Evolutionary conservation across 768 basidiomycete genomes (phyloP).

Genomic region (Mycena leptocephala): DNA sequence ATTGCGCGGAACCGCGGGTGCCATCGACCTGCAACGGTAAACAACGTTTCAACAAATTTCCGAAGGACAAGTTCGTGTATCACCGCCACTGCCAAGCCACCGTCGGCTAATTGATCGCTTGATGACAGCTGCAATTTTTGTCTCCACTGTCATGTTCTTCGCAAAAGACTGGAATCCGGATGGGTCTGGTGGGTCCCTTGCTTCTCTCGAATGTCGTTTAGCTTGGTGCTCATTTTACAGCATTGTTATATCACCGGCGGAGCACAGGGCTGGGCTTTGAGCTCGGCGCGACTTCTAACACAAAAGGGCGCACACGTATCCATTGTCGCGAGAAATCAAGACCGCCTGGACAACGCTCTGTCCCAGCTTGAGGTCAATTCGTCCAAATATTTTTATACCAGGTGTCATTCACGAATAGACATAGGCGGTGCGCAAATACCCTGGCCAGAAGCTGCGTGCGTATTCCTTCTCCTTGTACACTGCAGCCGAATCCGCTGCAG

Average conservation of each 20-base stretch:
- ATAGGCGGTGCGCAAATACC: slow-evolving; percentile 55
- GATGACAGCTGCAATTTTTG: no score
- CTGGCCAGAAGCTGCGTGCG: slow-evolving; percentile 60
- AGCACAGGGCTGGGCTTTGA: slow-evolving; percentile 86
- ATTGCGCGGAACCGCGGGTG: no score
- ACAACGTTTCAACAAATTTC: no score
- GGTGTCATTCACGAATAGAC: slow-evolving; percentile 46
- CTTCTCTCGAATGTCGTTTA: background rate
- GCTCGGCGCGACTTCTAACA: slow-evolving; percentile 76
- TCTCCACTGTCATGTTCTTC: slow-evolving; percentile 49
- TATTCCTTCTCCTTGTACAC: slow-evolving; percentile 80
- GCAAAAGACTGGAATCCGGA: slow-evolving; percentile 66
- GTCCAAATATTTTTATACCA: no score
- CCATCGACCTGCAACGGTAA: no score
- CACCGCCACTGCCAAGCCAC: no score
- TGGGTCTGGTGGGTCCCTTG: slow-evolving; percentile 54
- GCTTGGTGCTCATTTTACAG: slow-evolving; percentile 54
- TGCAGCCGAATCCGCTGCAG: slow-evolving; percentile 68
- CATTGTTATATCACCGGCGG: slow-evolving; percentile 92
- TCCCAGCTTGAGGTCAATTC: slow-evolving; percentile 73
- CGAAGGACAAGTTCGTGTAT: no score
- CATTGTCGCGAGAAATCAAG: slow-evolving; percentile 85
- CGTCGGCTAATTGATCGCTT: no score
- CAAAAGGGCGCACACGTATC: slow-evolving; percentile 86
- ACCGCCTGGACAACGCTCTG: slow-evolving; percentile 74